phyloP scores from a whole-genome alignment of 75 land plant species.

The Sequoiadendron giganteum region DNA sequence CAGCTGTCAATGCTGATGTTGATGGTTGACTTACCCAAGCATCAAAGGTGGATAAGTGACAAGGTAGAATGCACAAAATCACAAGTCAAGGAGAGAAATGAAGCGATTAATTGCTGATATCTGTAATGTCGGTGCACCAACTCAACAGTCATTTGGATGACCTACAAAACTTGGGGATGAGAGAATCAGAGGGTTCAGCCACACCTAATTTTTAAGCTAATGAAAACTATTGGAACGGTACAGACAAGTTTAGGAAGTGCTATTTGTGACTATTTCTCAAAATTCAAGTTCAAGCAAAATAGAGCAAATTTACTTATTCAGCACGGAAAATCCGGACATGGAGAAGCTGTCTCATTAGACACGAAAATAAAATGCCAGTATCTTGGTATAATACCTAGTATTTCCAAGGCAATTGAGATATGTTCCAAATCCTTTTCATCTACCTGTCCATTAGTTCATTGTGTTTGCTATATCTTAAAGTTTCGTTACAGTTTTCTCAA shows the following conservation, averaged over 20 bases:
- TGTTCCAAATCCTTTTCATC: not conserved
- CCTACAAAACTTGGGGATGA: not conserved
- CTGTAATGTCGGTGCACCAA: not conserved
- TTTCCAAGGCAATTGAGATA: not conserved
- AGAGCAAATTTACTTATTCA: not conserved
- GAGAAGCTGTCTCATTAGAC: not conserved
- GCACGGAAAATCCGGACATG: not conserved
- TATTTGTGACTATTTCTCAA: not conserved
- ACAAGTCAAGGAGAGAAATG: not conserved
- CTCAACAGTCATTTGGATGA: not conserved
- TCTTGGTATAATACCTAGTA: not conserved
- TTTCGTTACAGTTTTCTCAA: too few species aligned
- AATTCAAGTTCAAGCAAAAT: not conserved
- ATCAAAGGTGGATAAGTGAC: not conserved
- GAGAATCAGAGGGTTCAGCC: not conserved
- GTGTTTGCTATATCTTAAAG: too few species aligned
- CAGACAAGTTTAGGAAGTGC: not conserved
- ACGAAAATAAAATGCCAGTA: not conserved
- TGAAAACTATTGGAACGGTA: not conserved
- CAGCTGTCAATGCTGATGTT: not conserved
- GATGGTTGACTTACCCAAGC: not conserved
- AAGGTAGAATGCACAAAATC: not conserved
- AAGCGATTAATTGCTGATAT: not conserved
- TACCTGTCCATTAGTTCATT: too few species aligned
- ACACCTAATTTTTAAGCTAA: not conserved